These are phyloP conservation scores for Carpediemonas membranifera DNA, from an alignment of 78 protist species.

Conservation along the genomic window DNA sequence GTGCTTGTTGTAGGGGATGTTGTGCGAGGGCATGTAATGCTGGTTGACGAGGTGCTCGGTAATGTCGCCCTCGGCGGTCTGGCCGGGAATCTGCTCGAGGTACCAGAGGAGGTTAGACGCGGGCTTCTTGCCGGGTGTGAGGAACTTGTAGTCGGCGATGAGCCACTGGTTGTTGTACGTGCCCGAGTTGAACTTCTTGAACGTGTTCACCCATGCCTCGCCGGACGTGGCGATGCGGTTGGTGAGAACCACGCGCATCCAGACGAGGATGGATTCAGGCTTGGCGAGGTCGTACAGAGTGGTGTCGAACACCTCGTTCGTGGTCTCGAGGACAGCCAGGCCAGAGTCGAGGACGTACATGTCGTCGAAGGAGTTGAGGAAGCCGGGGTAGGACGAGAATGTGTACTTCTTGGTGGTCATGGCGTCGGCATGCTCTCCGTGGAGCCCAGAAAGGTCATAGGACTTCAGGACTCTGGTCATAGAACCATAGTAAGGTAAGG, in stretches of 20 bases:
- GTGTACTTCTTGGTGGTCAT: neutral
- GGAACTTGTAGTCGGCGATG: conserved; percentile 36
- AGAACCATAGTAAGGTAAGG: conserved; percentile 22
- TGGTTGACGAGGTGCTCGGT: conserved; percentile 26
- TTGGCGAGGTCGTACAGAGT: conserved; percentile 19
- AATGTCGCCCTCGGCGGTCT: conserved; percentile 13
- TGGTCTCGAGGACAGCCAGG: conserved; percentile 28
- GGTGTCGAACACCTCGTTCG: conserved; percentile 31
- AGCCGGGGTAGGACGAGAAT: conserved; percentile 28
- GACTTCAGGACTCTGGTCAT: conserved; percentile 17
- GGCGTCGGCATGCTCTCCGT: neutral
- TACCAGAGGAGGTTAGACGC: conserved; percentile 43
- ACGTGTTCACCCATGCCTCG: conserved; percentile 38
- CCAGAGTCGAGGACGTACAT: conserved; percentile 14
- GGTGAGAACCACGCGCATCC: conserved; percentile 49
- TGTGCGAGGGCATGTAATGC: conserved; percentile 63
- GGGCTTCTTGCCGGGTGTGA: conserved; percentile 42
- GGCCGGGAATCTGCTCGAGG: conserved; percentile 76
- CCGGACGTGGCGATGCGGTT: conserved; percentile 38
- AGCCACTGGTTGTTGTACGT: conserved; percentile 72
- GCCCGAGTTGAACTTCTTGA: conserved; percentile 41
- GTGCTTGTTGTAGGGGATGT: conserved; percentile 72
- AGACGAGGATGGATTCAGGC: conserved; percentile 30
- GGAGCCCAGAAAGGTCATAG: conserved; percentile 18
- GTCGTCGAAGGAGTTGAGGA: conserved; percentile 23